Evolutionary conservation across 768 basidiomycete species (phyloP).

Genomic region (Pleurotus sapidus): DNA sequence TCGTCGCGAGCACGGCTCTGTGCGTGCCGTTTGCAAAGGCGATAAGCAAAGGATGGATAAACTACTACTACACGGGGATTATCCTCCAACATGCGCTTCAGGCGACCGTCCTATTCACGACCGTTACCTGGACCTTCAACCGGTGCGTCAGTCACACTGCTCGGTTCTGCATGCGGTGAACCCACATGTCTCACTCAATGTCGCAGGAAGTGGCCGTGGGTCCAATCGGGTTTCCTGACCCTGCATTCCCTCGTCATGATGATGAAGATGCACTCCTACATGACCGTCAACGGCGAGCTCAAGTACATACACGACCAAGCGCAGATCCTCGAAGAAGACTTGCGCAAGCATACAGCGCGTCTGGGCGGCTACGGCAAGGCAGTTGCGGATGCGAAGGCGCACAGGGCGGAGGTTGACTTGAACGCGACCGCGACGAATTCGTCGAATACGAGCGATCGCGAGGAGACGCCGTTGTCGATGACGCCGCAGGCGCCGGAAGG

Average conservation of each 20-base stretch:
- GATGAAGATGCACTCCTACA: constrained; percentile 97
- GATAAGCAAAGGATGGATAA: constrained; percentile 75
- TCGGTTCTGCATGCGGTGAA: not conserved
- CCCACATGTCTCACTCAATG: not conserved
- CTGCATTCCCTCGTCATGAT: constrained; percentile 87
- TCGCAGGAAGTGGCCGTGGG: constrained; percentile 94
- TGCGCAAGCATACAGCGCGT: constrained; percentile 43
- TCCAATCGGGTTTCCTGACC: constrained; percentile 89
- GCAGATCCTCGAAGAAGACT: constrained; percentile 40
- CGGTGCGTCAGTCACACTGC: constrained; percentile 37
- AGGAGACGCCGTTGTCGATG: constrained; percentile 28
- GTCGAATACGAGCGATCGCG: constrained; percentile 23
- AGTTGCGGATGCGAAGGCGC: constrained; percentile 43
- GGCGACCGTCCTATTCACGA: constrained; percentile 63
- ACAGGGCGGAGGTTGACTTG: constrained; percentile 38
- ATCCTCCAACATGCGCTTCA: constrained; percentile 82
- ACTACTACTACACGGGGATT: constrained; percentile 74
- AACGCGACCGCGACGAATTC: constrained; percentile 13
- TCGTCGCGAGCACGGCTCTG: constrained; percentile 71
- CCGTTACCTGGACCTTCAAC: constrained; percentile 90
- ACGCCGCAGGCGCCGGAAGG: constrained; percentile 45
- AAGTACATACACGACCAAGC: constrained; percentile 34
- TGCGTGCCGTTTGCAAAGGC: constrained; percentile 86
- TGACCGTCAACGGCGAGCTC: constrained; percentile 84
- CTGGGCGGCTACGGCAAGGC: constrained; percentile 72